A percentile compares a stretch with the other conserved stretches of the same genome.
phyloP scores from a whole-genome alignment of 1,284 basidiomycete species.

The Irpex lacteus region DNA sequence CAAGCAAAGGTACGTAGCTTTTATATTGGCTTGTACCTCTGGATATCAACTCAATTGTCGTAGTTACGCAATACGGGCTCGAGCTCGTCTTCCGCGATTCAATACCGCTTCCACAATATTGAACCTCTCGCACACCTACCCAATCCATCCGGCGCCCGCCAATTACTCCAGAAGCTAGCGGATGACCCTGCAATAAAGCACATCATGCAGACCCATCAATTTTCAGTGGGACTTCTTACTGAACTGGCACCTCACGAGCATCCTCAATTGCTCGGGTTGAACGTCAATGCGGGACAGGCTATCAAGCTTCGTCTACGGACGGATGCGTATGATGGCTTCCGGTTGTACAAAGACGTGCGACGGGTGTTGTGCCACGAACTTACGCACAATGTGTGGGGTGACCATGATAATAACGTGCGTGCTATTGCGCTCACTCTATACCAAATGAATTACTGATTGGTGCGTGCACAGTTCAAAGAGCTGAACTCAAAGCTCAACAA shows the following conservation, averaged over 20 bases:
- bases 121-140: constrained; percentile 63
- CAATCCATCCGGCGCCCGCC: constrained; percentile 51
- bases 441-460: neutral
- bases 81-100: constrained; percentile 32
- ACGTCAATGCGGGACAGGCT: constrained; percentile 58
- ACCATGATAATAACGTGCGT: constrained; percentile 72
- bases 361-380: constrained; percentile 75
- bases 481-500: constrained; percentile 73
- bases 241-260: constrained; percentile 77
- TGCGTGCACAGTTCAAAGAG: constrained; percentile 57
- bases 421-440: neutral
- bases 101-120: constrained; percentile 62
- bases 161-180: constrained; percentile 53
- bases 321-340: constrained; percentile 67
- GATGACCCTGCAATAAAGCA: constrained; percentile 68
- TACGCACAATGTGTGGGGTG: constrained; percentile 69
- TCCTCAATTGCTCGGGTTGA: constrained; percentile 68
- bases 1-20: constrained; percentile 50
- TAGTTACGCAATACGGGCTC: constrained; percentile 57
- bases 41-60: neutral
- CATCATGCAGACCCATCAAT: constrained; percentile 65
- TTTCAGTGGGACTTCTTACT: constrained; percentile 63
- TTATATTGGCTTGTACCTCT: too few relatives aligned
- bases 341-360: constrained; percentile 61
- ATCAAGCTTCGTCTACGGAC: constrained; percentile 72